A percentile compares a stretch with the other conserved stretches of the same genome.
Conservation (phyloP, 1,139 yeast genomes). For the Suhomyces bribrorum region DNA sequence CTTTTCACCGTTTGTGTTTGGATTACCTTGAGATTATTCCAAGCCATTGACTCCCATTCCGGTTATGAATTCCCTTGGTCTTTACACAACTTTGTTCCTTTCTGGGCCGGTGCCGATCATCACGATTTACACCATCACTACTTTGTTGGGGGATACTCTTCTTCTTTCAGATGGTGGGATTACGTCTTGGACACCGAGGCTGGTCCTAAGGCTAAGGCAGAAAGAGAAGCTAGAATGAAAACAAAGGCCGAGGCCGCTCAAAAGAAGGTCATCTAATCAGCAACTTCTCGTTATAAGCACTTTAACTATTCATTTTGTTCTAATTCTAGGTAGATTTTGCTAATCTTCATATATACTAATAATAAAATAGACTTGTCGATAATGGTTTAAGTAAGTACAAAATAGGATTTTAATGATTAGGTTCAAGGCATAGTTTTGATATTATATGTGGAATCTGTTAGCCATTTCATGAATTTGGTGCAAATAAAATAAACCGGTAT, state of each 20-base stretch:
- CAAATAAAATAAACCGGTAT: too few relatives aligned
- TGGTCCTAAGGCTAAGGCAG: slow-evolving; percentile 44
- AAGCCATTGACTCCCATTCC: slow-evolving; percentile 51
- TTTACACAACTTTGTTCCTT: slow-evolving; percentile 45
- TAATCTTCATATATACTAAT: not conserved
- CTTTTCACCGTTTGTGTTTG: slow-evolving; percentile 46
- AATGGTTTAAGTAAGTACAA: too few relatives aligned
- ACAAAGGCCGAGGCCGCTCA: slow-evolving; percentile 31
- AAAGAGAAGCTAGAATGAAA: slow-evolving; percentile 39
- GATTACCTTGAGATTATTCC: slow-evolving; percentile 47
- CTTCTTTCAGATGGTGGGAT: slow-evolving; percentile 53
- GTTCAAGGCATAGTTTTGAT: too few relatives aligned
- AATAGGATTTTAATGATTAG: too few relatives aligned
- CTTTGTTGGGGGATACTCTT: slow-evolving; percentile 48
- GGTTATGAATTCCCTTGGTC: slow-evolving; percentile 55
- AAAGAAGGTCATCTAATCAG: slow-evolving; percentile 17
- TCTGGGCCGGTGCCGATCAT: slow-evolving; percentile 56
- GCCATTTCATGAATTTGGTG: too few relatives aligned
- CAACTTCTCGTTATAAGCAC: too few relatives aligned
- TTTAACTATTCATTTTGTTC: too few relatives aligned
- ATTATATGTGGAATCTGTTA: too few relatives aligned
- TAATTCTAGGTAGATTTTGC: not conserved
- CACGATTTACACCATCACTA: slow-evolving; percentile 52
- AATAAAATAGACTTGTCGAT: not conserved
- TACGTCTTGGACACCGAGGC: slow-evolving; percentile 45